Evolutionary conservation across 2,329 filamentous ascomycete genomes (phyloP).

Genomic region (Teratosphaeria epicoccoides): DNA sequence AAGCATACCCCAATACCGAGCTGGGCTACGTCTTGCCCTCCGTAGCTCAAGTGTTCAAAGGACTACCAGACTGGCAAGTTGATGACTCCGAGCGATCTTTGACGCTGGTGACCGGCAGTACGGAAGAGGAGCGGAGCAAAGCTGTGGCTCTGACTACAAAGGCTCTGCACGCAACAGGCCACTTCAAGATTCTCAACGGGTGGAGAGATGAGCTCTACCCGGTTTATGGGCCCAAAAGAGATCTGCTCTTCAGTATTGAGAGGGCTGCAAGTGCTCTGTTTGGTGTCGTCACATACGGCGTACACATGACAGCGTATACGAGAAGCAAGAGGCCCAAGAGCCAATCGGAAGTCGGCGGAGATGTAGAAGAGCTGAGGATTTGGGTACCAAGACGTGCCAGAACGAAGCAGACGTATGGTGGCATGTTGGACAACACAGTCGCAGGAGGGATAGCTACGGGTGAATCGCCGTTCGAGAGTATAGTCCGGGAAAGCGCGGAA

Average conservation of each 20-base stretch:
- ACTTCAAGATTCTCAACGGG: conserved; percentile 63
- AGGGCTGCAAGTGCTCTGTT: conserved; percentile 64
- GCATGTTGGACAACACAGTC: conserved; percentile 93
- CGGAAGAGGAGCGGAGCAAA: conserved; percentile 52
- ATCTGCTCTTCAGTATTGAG: conserved; percentile 64
- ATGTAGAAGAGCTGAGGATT: conserved; percentile 52
- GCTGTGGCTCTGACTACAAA: conserved; percentile 47
- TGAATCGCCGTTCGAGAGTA: conserved; percentile 68
- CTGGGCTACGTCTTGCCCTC: conserved; percentile 52
- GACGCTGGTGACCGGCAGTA: conserved; percentile 45
- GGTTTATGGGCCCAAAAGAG: conserved; percentile 52
- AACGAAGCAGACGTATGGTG: conserved; percentile 74
- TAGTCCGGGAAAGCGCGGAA: conserved; percentile 78
- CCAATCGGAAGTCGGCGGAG: conserved; percentile 28
- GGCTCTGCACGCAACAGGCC: conserved; percentile 58
- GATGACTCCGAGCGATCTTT: conserved; percentile 52
- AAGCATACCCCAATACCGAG: conserved; percentile 49
- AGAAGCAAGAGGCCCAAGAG: conserved; percentile 18
- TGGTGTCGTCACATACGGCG: conserved; percentile 66
- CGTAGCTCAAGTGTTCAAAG: conserved; percentile 46
- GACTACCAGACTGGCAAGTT: conserved; percentile 52
- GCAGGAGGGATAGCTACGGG: conserved; percentile 75
- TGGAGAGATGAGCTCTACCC: conserved; percentile 78
- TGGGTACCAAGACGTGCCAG: conserved; percentile 73
- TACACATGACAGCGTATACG: conserved; percentile 67